Percentiles rank a stretch among this genome's conserved stretches.
These are phyloP conservation scores for Cryptococcus sp. DNA, from an alignment of 1,284 basidiomycete species.

Conservation along the genomic window DNA sequence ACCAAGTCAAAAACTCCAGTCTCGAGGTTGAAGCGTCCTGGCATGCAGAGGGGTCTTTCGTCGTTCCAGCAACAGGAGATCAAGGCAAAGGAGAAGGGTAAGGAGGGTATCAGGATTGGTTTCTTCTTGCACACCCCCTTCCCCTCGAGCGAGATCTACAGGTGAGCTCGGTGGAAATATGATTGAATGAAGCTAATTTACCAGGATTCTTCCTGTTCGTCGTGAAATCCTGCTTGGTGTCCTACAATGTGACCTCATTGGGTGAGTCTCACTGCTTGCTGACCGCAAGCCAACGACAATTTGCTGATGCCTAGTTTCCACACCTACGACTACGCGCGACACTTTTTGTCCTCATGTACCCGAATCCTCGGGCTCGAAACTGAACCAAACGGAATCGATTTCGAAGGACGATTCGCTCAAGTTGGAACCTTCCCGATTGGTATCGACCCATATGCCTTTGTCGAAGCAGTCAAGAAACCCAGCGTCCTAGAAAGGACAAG, in stretches of 20 bases:
- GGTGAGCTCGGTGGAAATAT: conserved; percentile 54
- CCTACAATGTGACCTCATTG: conserved; percentile 92
- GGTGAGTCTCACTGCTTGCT: conserved; percentile 42
- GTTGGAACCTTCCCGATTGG: conserved; percentile 99
- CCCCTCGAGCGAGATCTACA: conserved; percentile 95
- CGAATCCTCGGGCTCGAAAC: conserved; percentile 93
- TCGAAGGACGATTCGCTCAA: conserved; percentile 89
- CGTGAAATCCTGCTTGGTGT: conserved; percentile 94
- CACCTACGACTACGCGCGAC: conserved; percentile 98
- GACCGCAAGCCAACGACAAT: too few relatives aligned
- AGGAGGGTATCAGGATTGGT: conserved; percentile 73
- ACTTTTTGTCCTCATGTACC: conserved; percentile 97
- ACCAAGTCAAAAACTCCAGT: not conserved
- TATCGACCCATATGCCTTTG: conserved; percentile 90
- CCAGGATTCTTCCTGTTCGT: conserved; percentile 89
- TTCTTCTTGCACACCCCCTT: conserved; percentile 99
- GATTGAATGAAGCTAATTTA: conserved; percentile 3
- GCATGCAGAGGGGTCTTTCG: conserved; percentile 25
- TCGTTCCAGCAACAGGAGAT: conserved; percentile 43
- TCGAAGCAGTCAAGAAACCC: conserved; percentile 74
- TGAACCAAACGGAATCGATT: conserved; percentile 96
- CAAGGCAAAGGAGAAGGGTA: conserved; percentile 42
- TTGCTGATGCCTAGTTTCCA: conserved; percentile 61
- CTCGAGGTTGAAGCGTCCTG: conserved; percentile 13
- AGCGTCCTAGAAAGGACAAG: conserved; percentile 73